A percentile compares a stretch with the other conserved stretches of the same genome.
These are phyloP conservation scores for Xanthoconium separans DNA, from an alignment of 1,284 basidiomycete species.

Conservation along the genomic window DNA sequence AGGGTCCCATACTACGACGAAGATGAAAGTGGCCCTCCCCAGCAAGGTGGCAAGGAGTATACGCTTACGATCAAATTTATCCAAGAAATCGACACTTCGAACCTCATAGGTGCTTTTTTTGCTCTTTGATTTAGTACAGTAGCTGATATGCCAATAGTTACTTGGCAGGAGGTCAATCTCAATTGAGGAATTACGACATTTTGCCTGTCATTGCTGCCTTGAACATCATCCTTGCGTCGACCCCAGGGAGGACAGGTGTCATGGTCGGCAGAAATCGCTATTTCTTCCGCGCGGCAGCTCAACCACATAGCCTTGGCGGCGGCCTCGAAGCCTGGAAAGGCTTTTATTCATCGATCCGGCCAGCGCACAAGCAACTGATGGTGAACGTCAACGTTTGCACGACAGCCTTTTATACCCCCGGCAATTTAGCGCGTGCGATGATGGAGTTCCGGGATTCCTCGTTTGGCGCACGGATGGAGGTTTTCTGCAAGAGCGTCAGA, in stretches of 20 bases:
- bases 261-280: constrained; percentile 75
- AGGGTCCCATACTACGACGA: constrained; percentile 63
- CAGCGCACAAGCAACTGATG: constrained; percentile 70
- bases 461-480: constrained; percentile 53
- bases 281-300: constrained; percentile 60
- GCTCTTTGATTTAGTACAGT: neutral
- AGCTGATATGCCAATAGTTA: constrained; percentile 43
- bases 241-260: constrained; percentile 61
- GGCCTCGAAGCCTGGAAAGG: constrained; percentile 75
- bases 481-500: constrained; percentile 62
- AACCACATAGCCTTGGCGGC: constrained; percentile 51
- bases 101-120: constrained; percentile 45
- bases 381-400: constrained; percentile 83
- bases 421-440: constrained; percentile 65
- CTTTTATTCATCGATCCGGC: constrained; percentile 76
- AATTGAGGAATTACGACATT: constrained; percentile 63
- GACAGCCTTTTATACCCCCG: constrained; percentile 71
- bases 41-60: constrained; percentile 52
- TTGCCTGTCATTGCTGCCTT: constrained; percentile 69
- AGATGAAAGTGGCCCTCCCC: constrained; percentile 49
- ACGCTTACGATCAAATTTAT: constrained; percentile 59
- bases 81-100: constrained; percentile 57
- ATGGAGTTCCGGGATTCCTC: constrained; percentile 50
- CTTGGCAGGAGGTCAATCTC: constrained; percentile 58
- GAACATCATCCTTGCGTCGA: constrained; percentile 66